phyloP scores from a whole-genome alignment of 1,284 basidiomycete species.

The Tilletia setariae region DNA sequence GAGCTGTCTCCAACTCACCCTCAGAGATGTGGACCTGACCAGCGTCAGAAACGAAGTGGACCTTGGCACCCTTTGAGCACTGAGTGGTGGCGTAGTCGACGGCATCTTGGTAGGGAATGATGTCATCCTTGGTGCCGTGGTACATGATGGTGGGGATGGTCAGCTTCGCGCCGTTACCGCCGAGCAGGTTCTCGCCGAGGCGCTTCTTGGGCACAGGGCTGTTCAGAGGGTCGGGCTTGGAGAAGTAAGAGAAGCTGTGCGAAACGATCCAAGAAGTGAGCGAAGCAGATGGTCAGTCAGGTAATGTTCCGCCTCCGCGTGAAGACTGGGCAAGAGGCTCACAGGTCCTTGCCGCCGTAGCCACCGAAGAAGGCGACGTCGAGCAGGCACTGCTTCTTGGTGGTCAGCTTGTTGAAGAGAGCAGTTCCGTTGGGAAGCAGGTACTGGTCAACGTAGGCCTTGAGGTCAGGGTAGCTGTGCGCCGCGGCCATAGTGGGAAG shows the following conservation, averaged over 20 bases:
- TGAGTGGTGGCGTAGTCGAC: constrained; percentile 38
- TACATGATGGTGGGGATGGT: constrained; percentile 41
- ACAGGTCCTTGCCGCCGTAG: constrained; percentile 27
- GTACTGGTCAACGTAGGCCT: constrained; percentile 20
- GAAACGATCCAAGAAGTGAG: no score
- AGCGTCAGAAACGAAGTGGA: constrained; percentile 30
- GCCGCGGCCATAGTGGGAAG: no score
- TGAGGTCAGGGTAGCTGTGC: constrained; percentile 33
- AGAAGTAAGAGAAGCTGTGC: constrained; percentile 27
- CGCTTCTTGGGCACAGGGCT: constrained; percentile 22
- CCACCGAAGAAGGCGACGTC: constrained; percentile 22
- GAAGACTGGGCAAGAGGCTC: no score
- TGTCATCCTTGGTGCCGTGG: constrained; percentile 43
- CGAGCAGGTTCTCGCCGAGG: constrained; percentile 21
- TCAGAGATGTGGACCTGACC: constrained; percentile 25
- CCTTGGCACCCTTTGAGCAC: constrained; percentile 43
- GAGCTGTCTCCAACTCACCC: no score
- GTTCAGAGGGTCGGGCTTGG: constrained; percentile 30
- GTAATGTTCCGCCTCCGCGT: no score
- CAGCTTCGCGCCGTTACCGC: constrained; percentile 17
- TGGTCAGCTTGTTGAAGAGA: constrained; percentile 22
- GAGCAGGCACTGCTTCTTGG: constrained; percentile 27
- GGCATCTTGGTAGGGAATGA: constrained; percentile 36
- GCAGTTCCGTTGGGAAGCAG: constrained; percentile 24
- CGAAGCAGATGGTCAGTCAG: no score